phyloP scores from a whole-genome alignment of 352 stramenopile genomes.

The Discostella stelligera region DNA sequence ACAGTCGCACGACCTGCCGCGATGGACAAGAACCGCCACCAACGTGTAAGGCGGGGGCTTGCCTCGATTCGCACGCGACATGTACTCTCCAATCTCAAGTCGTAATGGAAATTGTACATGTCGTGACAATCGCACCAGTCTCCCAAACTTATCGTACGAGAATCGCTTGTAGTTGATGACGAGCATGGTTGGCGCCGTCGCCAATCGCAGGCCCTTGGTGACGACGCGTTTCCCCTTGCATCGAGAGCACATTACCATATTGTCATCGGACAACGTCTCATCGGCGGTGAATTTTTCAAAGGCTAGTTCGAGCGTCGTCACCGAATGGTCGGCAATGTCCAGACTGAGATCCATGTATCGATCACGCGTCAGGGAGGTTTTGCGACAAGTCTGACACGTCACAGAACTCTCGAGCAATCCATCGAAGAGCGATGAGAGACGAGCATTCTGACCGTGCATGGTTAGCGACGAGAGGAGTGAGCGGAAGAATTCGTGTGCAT shows the following conservation, averaged over 20 bases:
- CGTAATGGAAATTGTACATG: slow-evolving; percentile 66
- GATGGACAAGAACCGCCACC: slow-evolving; percentile 74
- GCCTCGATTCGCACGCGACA: slow-evolving; percentile 72
- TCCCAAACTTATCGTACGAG: slow-evolving; percentile 73
- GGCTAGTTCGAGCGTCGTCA: slow-evolving; percentile 62
- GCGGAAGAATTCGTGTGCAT: slow-evolving; percentile 81
- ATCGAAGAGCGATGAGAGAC: slow-evolving; percentile 79
- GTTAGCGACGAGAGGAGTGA: slow-evolving; percentile 71
- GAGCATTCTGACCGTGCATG: slow-evolving; percentile 78
- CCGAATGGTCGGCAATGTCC: slow-evolving; percentile 66
- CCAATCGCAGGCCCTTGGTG: slow-evolving; percentile 72
- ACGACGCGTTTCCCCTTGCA: slow-evolving; percentile 69
- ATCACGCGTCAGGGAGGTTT: slow-evolving; percentile 73
- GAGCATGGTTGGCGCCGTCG: slow-evolving; percentile 77
- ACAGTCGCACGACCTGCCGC: slow-evolving; percentile 69
- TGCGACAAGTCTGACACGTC: slow-evolving; percentile 73
- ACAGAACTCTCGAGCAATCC: slow-evolving; percentile 74
- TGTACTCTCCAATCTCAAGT: slow-evolving; percentile 77
- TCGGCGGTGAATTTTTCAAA: slow-evolving; percentile 77
- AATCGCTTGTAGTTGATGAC: slow-evolving; percentile 82
- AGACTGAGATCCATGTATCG: slow-evolving; percentile 82
- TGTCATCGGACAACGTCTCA: slow-evolving; percentile 72
- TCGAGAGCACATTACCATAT: slow-evolving; percentile 70
- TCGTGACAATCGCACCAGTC: slow-evolving; percentile 63
- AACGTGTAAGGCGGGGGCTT: slow-evolving; percentile 73